Percentiles rank a stretch among this genome's conserved stretches.
Evolutionary conservation across 1,284 basidiomycete genomes (phyloP).

Genomic region (Takashimella tepidaria): DNA sequence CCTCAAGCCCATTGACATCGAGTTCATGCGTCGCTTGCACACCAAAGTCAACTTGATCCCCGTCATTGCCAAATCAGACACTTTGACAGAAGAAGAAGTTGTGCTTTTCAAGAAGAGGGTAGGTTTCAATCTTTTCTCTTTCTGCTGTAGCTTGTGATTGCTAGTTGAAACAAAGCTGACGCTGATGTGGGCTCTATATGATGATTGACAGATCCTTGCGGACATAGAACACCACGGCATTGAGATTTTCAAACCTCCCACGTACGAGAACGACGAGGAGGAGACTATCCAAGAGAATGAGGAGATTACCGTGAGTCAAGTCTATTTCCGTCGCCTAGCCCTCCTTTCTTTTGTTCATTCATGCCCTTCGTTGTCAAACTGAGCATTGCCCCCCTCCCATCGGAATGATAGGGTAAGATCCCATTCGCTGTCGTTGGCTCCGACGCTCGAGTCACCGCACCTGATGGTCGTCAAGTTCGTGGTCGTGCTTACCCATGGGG

Average conservation of each 20-base stretch:
- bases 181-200: no score
- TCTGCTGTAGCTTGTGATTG: constrained; percentile 1
- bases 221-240: constrained; percentile 92
- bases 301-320: constrained; percentile 66
- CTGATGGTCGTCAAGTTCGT: constrained; percentile 82
- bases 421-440: constrained; percentile 96
- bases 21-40: constrained; percentile 94
- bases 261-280: constrained; percentile 94
- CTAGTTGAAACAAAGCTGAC: neutral
- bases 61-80: constrained; percentile 93
- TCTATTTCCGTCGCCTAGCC: no score
- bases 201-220: constrained; percentile 66
- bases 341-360: neutral
- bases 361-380: neutral
- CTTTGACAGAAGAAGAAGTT: constrained; percentile 91
- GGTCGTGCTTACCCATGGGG: constrained; percentile 95
- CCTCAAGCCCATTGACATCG: constrained; percentile 91
- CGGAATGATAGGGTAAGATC: constrained; percentile 65
- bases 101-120: constrained; percentile 85
- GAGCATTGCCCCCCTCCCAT: no score
- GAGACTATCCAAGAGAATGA: constrained; percentile 92
- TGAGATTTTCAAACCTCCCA: constrained; percentile 91
- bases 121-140: no score
- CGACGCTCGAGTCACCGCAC: constrained; percentile 68
- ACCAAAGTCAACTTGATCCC: constrained; percentile 96